Evolutionary conservation across 345 rosid genomes (phyloP).

Genomic region (Eucalyptus victrix): DNA sequence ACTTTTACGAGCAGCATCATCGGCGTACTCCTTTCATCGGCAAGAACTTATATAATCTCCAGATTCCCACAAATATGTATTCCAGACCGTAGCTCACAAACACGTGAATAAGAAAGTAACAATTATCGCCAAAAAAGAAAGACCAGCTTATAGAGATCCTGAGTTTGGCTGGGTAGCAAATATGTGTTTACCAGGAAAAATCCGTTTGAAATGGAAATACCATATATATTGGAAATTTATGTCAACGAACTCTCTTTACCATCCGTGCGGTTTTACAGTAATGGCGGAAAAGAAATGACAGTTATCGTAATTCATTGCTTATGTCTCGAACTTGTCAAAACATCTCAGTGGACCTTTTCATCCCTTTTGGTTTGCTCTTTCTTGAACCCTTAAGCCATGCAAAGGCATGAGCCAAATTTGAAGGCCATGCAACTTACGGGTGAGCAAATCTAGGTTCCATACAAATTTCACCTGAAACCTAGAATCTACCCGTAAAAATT

Average conservation of each 20-base stretch:
- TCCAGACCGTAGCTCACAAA: neutral
- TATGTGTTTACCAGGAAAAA: neutral
- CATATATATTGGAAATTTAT: neutral
- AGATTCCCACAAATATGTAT: neutral
- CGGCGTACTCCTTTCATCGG: neutral
- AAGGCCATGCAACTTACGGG: neutral
- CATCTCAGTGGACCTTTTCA: neutral
- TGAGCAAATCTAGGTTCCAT: too few species aligned
- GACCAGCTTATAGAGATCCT: neutral
- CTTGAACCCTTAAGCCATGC: neutral
- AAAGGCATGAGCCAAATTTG: neutral
- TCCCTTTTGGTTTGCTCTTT: neutral
- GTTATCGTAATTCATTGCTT: neutral
- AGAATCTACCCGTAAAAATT: too few species aligned
- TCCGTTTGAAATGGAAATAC: neutral
- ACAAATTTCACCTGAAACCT: rapidly evolving
- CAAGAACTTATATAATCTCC: neutral
- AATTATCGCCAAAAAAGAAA: neutral
- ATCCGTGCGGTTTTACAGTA: neutral
- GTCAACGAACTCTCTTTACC: neutral
- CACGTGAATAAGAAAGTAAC: neutral
- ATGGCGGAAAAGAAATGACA: neutral
- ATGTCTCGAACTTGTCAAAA: neutral
- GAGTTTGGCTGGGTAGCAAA: neutral
- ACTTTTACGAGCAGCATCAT: neutral